Evolutionary conservation across 257 asterid species (phyloP).

Genomic region (Solanum medicagineum): DNA sequence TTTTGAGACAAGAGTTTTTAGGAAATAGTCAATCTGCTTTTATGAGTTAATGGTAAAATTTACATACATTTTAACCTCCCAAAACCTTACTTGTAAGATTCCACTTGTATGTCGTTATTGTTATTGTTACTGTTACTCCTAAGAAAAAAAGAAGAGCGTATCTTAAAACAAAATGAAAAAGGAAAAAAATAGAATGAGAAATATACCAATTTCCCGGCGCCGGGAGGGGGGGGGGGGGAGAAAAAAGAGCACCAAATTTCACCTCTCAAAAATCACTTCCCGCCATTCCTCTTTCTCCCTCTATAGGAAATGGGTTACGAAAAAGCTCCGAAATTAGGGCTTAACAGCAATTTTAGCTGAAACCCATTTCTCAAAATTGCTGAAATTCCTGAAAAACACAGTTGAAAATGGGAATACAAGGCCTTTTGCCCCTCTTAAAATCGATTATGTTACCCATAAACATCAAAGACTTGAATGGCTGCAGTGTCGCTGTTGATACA

Average conservation of each 20-base stretch:
- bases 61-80: no score
- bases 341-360: not conserved
- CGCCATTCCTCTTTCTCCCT: slow-evolving; percentile 1
- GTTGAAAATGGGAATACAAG: slow-evolving; percentile 57
- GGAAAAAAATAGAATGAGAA: no score
- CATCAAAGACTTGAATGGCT: slow-evolving; percentile 67
- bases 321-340: not conserved
- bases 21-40: fast-evolving
- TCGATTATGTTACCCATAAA: slow-evolving; percentile 81
- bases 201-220: no score
- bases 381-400: not conserved
- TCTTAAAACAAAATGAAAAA: no score
- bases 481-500: slow-evolving; percentile 77
- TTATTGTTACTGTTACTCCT: no score
- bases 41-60: no score
- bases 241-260: not conserved
- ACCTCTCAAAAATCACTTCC: not conserved
- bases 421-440: slow-evolving; percentile 83
- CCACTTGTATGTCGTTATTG: fast-evolving
- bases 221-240: no score
- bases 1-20: no score
- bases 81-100: no score
- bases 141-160: no score
- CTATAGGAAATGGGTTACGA: not conserved
- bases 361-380: not conserved